These are phyloP conservation scores for Diacronema lutheri DNA, from an alignment of 78 protist genomes.

Conservation along the genomic window DNA sequence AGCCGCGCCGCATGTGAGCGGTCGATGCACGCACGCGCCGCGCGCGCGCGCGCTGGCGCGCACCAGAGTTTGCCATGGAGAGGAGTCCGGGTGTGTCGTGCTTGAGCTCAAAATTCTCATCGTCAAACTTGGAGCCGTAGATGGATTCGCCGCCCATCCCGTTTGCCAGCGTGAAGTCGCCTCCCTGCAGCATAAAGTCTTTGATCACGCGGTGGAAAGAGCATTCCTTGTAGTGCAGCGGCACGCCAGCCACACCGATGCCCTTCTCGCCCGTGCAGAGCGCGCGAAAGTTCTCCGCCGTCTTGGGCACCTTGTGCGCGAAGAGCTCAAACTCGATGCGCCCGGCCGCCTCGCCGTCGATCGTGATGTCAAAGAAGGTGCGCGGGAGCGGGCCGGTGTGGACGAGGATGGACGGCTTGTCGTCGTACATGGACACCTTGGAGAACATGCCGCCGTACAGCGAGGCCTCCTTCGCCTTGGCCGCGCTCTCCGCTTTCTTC, in stretches of 20 bases:
- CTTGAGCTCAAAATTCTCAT: slow-evolving; percentile 20
- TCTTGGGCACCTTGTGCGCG: slow-evolving; percentile 8
- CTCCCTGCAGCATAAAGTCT: slow-evolving; percentile 45
- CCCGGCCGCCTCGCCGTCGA: slow-evolving; percentile 33
- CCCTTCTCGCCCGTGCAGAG: slow-evolving; percentile 61
- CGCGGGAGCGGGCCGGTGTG: neutral
- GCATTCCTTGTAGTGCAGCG: slow-evolving; percentile 40
- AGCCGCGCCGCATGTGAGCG: too few relatives aligned
- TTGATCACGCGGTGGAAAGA: slow-evolving; percentile 61
- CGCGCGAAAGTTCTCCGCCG: slow-evolving; percentile 64
- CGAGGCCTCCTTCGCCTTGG: too few relatives aligned
- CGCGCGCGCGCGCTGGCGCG: too few relatives aligned
- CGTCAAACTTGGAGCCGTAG: slow-evolving; percentile 52
- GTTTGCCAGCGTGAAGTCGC: slow-evolving; percentile 52
- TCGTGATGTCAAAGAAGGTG: slow-evolving; percentile 29
- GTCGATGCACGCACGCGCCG: too few relatives aligned
- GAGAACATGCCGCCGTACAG: too few relatives aligned
- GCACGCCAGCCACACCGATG: slow-evolving; percentile 24
- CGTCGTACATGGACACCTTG: too few relatives aligned
- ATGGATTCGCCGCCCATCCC: slow-evolving; percentile 62
- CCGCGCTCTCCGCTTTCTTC: neutral
- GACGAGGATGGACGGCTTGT: too few relatives aligned
- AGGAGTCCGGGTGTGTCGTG: neutral
- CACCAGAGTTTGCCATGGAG: neutral
- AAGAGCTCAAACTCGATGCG: slow-evolving; percentile 42